phyloP scores from a whole-genome alignment of 2,329 filamentous ascomycete species.

The Hymenoscyphus salicellus region DNA sequence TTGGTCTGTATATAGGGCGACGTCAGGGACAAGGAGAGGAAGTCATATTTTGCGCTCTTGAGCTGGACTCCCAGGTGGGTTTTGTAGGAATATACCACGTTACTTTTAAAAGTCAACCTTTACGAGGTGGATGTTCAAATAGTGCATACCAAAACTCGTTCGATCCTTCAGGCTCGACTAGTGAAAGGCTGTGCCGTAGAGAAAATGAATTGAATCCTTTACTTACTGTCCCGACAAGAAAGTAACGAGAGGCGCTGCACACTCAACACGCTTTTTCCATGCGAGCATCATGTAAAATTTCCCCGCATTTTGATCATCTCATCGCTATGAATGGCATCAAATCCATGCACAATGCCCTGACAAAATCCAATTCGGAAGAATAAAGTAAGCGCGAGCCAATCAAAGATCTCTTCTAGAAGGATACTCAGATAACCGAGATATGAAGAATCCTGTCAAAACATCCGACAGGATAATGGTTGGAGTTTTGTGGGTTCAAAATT shows the following conservation, averaged over 20 bases:
- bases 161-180: not conserved
- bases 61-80: not conserved
- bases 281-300: not conserved
- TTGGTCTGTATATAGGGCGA: too few species aligned
- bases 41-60: not conserved
- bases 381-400: not conserved
- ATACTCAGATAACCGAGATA: not conserved
- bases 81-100: not conserved
- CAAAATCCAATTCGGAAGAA: not conserved
- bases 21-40: too few species aligned
- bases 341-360: not conserved
- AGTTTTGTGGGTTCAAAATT: not conserved
- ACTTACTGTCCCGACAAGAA: not conserved
- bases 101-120: not conserved
- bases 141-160: not conserved
- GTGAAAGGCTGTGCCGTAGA: not conserved
- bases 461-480: not conserved
- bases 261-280: not conserved
- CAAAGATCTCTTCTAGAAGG: not conserved
- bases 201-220: not conserved
- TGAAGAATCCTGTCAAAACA: not conserved
- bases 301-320: not conserved
- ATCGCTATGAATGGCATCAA: not conserved
- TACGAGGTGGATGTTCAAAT: not conserved
- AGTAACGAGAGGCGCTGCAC: not conserved